Percentiles rank a stretch among this genome's conserved stretches.
These are phyloP conservation scores for Linum lewisii DNA, from an alignment of 345 rosid genomes.

Conservation along the genomic window DNA sequence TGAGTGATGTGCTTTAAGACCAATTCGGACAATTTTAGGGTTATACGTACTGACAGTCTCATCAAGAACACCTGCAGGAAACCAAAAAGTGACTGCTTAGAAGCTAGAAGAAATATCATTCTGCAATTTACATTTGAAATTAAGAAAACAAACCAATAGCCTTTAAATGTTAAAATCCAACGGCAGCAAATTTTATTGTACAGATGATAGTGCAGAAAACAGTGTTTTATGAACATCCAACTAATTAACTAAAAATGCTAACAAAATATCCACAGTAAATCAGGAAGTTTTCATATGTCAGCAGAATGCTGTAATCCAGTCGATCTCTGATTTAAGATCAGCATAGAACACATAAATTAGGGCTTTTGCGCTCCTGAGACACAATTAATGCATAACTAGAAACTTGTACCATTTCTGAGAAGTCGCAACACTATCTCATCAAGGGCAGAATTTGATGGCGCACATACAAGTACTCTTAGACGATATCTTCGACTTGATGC, in stretches of 20 bases:
- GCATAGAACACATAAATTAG: not conserved
- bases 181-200: too few relatives aligned
- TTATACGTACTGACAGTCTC: conserved; percentile 59
- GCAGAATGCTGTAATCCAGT: not conserved
- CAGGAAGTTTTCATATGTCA: not conserved
- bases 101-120: not conserved
- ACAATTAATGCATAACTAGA: not conserved
- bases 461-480: conserved; percentile 80
- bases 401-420: conserved; percentile 52
- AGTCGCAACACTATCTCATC: conserved; percentile 92
- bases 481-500: conserved; percentile 60
- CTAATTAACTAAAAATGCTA: not conserved
- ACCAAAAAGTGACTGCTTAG: conserved; percentile 5
- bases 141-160: not conserved
- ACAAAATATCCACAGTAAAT: too few relatives aligned
- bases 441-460: conserved; percentile 97
- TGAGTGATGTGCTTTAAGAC: conserved; percentile 92
- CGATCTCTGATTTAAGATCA: not conserved
- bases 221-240: too few relatives aligned
- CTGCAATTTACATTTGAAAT: not conserved
- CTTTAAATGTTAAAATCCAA: not conserved
- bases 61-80: conserved; percentile 59
- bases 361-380: not conserved
- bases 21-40: conserved; percentile 89
- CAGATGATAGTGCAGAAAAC: too few relatives aligned